Evolutionary conservation across 768 basidiomycete genomes (phyloP).

Genomic region (Holtermanniella nyarrowii): DNA sequence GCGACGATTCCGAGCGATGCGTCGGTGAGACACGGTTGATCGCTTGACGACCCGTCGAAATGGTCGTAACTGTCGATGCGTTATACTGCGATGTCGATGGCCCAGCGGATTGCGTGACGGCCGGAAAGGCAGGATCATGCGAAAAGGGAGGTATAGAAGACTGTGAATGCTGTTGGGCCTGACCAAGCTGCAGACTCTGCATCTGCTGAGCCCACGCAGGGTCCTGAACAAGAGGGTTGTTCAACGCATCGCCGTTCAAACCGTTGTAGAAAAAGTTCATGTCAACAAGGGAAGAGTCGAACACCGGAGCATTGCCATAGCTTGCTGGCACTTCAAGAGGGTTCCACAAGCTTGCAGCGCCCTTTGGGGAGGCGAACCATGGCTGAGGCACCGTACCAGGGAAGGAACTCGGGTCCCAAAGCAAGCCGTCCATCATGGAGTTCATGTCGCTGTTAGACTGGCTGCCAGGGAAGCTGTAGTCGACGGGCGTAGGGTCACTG

Average conservation of each 20-base stretch:
- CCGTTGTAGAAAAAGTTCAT: constrained; percentile 10
- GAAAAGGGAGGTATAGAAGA: background rate
- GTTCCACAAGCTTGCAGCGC: constrained; percentile 26
- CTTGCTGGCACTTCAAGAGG: constrained; percentile 12
- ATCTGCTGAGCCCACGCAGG: background rate
- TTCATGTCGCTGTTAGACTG: background rate
- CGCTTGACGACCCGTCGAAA: background rate
- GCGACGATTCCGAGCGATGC: constrained; percentile 1
- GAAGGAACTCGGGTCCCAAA: constrained; percentile 36
- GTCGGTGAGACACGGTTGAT: background rate
- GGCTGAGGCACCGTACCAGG: constrained; percentile 34
- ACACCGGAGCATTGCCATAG: background rate
- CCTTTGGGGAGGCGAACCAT: constrained; percentile 32
- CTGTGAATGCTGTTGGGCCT: background rate
- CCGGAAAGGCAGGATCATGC: too few relatives aligned
- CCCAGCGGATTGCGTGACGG: too few relatives aligned
- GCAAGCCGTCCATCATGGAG: background rate
- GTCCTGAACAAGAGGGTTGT: background rate
- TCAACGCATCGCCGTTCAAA: background rate
- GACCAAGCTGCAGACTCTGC: background rate
- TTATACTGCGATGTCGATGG: constrained; percentile 4
- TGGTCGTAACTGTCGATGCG: background rate
- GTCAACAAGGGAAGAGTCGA: background rate
- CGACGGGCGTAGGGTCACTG: background rate
- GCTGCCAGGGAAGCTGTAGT: background rate